Evolutionary conservation across 768 basidiomycete species (phyloP).

Genomic region (Amanita molliuscula): DNA sequence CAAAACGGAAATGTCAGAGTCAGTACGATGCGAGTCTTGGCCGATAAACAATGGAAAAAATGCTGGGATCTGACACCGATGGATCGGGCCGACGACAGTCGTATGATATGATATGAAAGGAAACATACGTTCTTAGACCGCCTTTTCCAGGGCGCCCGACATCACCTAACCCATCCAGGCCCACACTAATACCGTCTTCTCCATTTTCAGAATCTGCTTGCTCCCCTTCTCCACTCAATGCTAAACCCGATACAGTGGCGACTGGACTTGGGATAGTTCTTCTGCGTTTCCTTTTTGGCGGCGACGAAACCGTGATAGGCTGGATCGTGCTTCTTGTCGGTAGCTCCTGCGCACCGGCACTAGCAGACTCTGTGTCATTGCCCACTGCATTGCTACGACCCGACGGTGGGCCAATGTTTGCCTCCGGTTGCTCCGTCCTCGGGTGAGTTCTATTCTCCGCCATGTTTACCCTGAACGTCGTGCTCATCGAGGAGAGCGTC

Average conservation of each 20-base stretch:
- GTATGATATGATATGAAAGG: neutral
- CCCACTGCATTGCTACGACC: neutral
- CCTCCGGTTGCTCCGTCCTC: neutral
- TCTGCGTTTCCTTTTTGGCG: constrained; percentile 16
- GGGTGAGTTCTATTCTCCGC: constrained; percentile 7
- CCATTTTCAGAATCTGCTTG: constrained; percentile 27
- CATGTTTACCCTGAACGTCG: neutral
- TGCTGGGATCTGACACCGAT: neutral
- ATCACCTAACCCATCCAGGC: constrained; percentile 34
- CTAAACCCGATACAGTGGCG: constrained; percentile 11
- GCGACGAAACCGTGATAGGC: neutral
- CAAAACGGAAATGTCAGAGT: neutral
- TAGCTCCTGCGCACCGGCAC: constrained; percentile 2
- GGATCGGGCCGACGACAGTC: neutral
- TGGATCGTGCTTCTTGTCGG: neutral
- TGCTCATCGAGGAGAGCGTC: neutral
- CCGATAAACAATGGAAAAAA: neutral
- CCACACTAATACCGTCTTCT: constrained; percentile 34
- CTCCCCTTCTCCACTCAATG: constrained; percentile 25
- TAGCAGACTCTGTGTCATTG: neutral
- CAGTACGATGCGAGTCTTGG: constrained; percentile 5
- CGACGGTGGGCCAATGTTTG: neutral
- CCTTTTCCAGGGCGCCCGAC: constrained; percentile 19
- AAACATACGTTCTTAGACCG: constrained; percentile 27
- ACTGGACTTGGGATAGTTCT: constrained; percentile 12